Evolutionary conservation across 768 basidiomycete species (phyloP), one percentile per base, ranked within the genome.

Genomic region (Thelephora ganbajun): DNA sequence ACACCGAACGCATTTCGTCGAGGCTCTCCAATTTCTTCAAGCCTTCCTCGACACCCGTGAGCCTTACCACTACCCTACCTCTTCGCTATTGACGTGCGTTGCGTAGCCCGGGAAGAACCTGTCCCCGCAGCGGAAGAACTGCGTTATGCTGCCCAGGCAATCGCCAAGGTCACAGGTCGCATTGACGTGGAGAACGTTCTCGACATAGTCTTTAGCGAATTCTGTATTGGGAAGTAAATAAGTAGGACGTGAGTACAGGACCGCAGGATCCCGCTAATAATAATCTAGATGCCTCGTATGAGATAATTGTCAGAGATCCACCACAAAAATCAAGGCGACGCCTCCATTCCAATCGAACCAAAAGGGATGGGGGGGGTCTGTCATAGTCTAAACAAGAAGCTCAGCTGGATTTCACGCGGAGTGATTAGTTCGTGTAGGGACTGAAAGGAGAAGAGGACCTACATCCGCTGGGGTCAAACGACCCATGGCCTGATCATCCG

Each of bases 401-500:
- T n/a, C n/a, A n/a, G n/a, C n/a, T n/a, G n/a, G n/a, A n/a, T n/a
- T n/a, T n/a, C n/a, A n/a, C n/a, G n/a, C n/a, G n/a, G n/a, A n/a
- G n/a, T n/a, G n/a, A n/a, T n/a, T n/a, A n/a, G n/a, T n/a, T n/a
- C n/a, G n/a, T n/a, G n/a, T n/a, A n/a, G n/a, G n/a, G n/a, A n/a
- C n/a, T n/a, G n/a, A n/a, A n/a, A n/a, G n/a, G n/a, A n/a, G n/a
- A n/a, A n/a, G n/a, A n/a, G n/a, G 5, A 61, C 64, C 53, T 51
- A 68, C 66, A 52, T 86, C 83, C 56, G 82, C 87, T 0, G 90
- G 86, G 3, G 92, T 94, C 59, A 98, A 64, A 49, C 91, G 78
- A 19, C 93, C 93, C 85, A 97, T 91, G 0, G 93, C 83, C 41
- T 80, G 83, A 53, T 87, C 85, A 57, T 90, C 88, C 3, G 82